Evolutionary conservation across 306 rosid species (phyloP).

Genomic region (Fragaria nilgerrensis): DNA sequence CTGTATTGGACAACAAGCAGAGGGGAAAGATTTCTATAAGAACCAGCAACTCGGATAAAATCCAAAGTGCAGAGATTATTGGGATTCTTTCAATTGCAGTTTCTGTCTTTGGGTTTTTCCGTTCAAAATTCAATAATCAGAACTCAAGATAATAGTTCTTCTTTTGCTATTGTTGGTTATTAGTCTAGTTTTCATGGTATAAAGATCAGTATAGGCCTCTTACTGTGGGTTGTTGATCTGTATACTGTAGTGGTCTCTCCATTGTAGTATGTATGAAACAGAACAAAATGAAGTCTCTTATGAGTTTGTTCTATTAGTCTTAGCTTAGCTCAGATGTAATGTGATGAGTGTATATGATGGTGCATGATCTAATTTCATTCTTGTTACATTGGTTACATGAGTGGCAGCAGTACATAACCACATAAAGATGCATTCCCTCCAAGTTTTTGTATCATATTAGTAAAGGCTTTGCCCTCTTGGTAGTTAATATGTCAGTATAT

Average conservation of each 20-base stretch:
- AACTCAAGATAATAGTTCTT: background rate
- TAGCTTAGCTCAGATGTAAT: no score
- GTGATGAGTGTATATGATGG: background rate
- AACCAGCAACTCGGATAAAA: constrained; percentile 25
- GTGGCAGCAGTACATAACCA: no score
- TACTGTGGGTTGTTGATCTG: background rate
- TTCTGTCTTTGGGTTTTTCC: constrained; percentile 19
- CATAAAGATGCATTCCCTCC: no score
- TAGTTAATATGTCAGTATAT: no score
- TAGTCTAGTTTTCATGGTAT: background rate
- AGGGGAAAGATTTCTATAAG: constrained; percentile 23
- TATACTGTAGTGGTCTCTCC: background rate
- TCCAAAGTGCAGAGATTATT: constrained; percentile 22
- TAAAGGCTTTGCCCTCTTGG: no score
- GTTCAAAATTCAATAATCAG: constrained; percentile 2
- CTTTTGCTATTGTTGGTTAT: background rate
- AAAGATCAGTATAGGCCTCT: background rate
- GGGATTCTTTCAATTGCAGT: constrained; percentile 27
- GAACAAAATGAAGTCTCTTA: background rate
- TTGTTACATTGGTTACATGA: no score
- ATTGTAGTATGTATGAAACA: constrained; percentile 1
- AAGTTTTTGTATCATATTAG: no score
- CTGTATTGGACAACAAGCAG: constrained; percentile 19
- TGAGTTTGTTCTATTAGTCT: background rate
- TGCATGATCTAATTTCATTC: background rate